phyloP scores from a whole-genome alignment of 2,329 filamentous ascomycete genomes.

The Hymenotorrendiella dingleyae region DNA sequence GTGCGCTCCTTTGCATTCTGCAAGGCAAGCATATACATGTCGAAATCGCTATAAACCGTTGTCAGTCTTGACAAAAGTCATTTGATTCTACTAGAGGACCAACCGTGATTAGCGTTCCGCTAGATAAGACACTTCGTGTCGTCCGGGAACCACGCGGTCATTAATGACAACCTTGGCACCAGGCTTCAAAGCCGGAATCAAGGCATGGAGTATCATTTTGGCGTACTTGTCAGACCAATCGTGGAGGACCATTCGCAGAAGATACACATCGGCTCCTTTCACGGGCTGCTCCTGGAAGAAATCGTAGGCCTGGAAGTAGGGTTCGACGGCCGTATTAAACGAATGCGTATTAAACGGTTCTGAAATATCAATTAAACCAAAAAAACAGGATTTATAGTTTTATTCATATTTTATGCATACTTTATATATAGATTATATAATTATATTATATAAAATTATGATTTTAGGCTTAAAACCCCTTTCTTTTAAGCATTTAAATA shows the following conservation, averaged over 20 bases:
- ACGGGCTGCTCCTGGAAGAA: conserved; percentile 41
- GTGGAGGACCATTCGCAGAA: conserved; percentile 44
- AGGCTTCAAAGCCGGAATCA: conserved; percentile 36
- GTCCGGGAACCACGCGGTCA: conserved; percentile 28
- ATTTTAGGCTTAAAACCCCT: conserved; percentile 2
- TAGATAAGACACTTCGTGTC: conserved; percentile 8
- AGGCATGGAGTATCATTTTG: conserved; percentile 30
- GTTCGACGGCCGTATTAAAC: conserved; percentile 25
- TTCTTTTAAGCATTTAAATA: too few species aligned
- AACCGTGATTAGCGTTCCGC: conserved; percentile 35
- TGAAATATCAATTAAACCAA: too few species aligned
- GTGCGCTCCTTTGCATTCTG: conserved; percentile 44
- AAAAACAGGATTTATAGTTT: background rate
- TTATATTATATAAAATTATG: background rate
- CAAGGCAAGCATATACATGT: conserved; percentile 45
- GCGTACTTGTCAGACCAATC: conserved; percentile 40
- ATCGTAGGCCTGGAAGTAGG: conserved; percentile 38
- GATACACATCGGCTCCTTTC: conserved; percentile 37
- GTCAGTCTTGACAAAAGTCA: background rate
- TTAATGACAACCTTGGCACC: conserved; percentile 33
- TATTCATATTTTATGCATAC: background rate
- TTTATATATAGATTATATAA: background rate
- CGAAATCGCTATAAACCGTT: conserved; percentile 38
- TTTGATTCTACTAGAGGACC: background rate
- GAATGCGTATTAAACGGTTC: conserved; percentile 23